Evolutionary conservation across 441 rosid species (phyloP).

Genomic region (Erysimum pusillum): DNA sequence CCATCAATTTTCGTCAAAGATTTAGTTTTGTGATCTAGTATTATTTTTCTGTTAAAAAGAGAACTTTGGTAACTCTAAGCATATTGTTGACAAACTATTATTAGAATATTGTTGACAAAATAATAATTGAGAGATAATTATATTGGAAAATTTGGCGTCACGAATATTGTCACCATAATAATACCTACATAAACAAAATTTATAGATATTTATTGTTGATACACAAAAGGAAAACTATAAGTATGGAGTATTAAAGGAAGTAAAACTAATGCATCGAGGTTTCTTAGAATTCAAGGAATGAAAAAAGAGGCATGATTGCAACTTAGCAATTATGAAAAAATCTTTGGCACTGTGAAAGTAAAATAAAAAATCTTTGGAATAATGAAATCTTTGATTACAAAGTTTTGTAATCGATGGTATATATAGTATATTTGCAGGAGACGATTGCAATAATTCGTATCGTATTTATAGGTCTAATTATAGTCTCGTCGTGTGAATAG

Average conservation of each 20-base stretch:
- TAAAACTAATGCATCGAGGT: slow-evolving; percentile 39
- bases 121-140: not conserved
- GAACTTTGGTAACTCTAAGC: not conserved
- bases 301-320: slow-evolving; percentile 41
- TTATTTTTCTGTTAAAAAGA: not conserved
- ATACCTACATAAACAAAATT: slow-evolving; percentile 27
- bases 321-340: slow-evolving; percentile 40
- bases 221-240: slow-evolving; percentile 14
- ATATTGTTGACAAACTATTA: not conserved
- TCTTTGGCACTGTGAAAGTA: slow-evolving; percentile 4
- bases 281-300: slow-evolving; percentile 47
- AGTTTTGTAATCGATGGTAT: slow-evolving; percentile 36
- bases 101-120: not conserved
- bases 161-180: not conserved
- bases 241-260: slow-evolving; percentile 21
- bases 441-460: slow-evolving; percentile 29
- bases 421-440: slow-evolving; percentile 25
- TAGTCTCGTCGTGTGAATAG: slow-evolving; percentile 44
- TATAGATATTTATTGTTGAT: slow-evolving; percentile 1
- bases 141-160: not conserved
- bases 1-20: not conserved
- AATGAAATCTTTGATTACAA: slow-evolving; percentile 18
- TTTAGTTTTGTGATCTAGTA: not conserved
- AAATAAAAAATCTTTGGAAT: slow-evolving; percentile 11
- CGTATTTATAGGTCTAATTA: slow-evolving; percentile 33